These are phyloP conservation scores for Nepenthes gracilis DNA, from an alignment of 148 eudicot genomes.

Conservation along the genomic window DNA sequence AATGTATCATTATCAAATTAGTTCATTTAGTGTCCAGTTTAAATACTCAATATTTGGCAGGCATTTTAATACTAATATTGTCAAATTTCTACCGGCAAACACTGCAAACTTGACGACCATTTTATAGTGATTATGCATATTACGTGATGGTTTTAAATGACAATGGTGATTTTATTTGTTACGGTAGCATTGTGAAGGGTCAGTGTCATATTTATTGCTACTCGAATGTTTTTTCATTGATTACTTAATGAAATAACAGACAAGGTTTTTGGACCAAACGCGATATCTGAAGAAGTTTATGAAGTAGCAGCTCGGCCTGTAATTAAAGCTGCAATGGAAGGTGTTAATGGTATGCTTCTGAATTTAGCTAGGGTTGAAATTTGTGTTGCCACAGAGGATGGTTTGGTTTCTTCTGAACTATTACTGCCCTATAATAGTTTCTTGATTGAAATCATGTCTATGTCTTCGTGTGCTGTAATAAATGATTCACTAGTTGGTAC, in stretches of 20 bases:
- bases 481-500: too few species aligned
- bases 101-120: neutral
- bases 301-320: conserved; percentile 95
- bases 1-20: too few species aligned
- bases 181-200: neutral
- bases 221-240: neutral
- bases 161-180: neutral
- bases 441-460: too few species aligned
- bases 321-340: conserved; percentile 94
- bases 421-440: too few species aligned
- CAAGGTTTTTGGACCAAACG: conserved; percentile 79
- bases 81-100: neutral
- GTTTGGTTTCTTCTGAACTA: neutral
- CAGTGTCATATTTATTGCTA: neutral
- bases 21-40: too few species aligned
- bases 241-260: conserved; percentile 26
- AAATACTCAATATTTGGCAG: too few species aligned
- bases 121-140: too few species aligned
- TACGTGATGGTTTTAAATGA: neutral
- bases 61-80: neutral
- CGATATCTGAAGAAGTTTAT: conserved; percentile 69
- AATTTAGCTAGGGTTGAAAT: neutral
- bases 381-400: neutral
- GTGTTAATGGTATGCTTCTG: conserved; percentile 60
- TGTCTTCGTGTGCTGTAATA: too few species aligned